Base-by-base conservation (phyloP, 129 eudicot species). In the Smallanthus sonchifolius region DNA sequence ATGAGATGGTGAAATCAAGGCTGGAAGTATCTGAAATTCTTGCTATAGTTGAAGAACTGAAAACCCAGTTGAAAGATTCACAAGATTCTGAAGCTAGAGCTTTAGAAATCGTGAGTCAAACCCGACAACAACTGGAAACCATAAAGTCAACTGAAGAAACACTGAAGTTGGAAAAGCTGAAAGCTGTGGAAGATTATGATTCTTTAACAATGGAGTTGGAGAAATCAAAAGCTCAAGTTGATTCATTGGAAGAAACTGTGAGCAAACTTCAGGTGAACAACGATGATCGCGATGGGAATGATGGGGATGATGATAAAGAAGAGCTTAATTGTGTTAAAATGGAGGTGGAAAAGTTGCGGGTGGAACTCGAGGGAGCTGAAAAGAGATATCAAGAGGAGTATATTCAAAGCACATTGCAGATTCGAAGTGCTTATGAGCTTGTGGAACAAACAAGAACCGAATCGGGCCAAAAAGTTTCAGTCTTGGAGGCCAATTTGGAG, bases 291-390 rank as follows among this genome's bases (percentile, higher is more conserved):
- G 49, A 44, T 11, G 45, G 60, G 20, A 67, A 67, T 69, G 28
- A 65, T 56, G 78, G 77, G 5, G 70, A 28, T 44, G 61, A 55
- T 43, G 67, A 61, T 61, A 75, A 72, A 11, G 77, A 65, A 16
- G 96, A 93, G 73, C 81, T 88, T 47, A 48, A 49, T 10, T 28
- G 70, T 42, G 71, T 79, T 75, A 86, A 82, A 76, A 47, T 5
- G 28, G 98, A 93, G 79, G 86, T 76, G 47, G 83, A 67, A 24
- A 86, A 77, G 19, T 77, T 93, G 36, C 80, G 82, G 35, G 81
- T 76, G 55, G 96, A 90, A 10, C 83, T 94, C 0, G 97, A 91
- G 67, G 85, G 84, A n/a, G 85, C 96, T 76, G 99, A 90, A 69
- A 82, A 69, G 75, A 82, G 96, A 68, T 88, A 86, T 44, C 87